Base-by-base conservation (phyloP, 257 asterid species). In the Datura wrightii region DNA sequence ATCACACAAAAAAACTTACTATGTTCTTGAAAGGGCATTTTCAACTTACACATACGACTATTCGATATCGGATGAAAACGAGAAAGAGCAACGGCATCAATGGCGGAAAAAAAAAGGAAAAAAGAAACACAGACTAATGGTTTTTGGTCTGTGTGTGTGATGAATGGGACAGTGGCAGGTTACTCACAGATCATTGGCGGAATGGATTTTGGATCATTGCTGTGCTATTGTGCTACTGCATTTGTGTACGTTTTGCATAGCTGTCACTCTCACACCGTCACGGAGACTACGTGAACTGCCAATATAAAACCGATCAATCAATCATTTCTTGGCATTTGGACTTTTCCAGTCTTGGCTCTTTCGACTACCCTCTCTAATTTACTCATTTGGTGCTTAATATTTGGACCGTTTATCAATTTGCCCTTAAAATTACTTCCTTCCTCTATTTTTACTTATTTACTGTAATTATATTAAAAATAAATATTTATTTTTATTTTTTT, bases 161-260 rank as follows among this genome's bases (percentile, higher is more conserved):
- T 5, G 50, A 46, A 46, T 52, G 48, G 10, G 1, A 14, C 7
- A 34, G 53, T 69, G 36, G 52, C 14, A 70, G 79, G 55, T 70
- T 42, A 42, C 54, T 70, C 79, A 70, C 55, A 70, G 54, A 42
- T 70, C 36, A 70, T 41, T 70, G 79, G 79, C 79, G 79, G 31
- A 69, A 7, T 18, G 79, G 54, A 70, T 18, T 69, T 41, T 41
- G 79, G 79, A 39, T 70, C 79, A 37, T 70, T 42, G 54, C 15
- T 41, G 44, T 31, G 71, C 39, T 63, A 34, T 39, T 10, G 15
- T 52, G 18, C 42, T 63, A 8, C 41, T 24, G 36, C 14, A 65
- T 13, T 66, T 13, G 76, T 66, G 48, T 66, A 66, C 76, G 34
- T 39, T 39, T 24, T 24, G 31, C 79, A 70, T 70, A 70, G 79